phyloP scores from a whole-genome alignment of 306 rosid species.

The Alnus rubra region DNA sequence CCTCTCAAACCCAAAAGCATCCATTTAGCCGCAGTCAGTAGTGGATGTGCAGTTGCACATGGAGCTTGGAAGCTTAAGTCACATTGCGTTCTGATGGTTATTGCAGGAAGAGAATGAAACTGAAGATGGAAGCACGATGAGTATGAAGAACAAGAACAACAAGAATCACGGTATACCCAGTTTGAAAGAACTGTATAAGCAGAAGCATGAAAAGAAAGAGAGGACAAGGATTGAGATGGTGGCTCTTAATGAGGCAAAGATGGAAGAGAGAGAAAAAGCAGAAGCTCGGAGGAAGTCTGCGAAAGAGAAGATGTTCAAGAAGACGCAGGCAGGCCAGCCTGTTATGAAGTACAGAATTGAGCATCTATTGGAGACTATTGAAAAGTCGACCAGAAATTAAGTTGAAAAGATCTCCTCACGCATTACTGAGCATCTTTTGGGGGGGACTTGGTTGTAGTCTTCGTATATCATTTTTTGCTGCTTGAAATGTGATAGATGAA shows the following conservation, averaged over 20 bases:
- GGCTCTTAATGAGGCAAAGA: constrained; percentile 47
- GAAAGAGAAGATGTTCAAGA: constrained; percentile 67
- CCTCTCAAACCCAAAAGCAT: neutral
- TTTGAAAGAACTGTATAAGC: constrained; percentile 54
- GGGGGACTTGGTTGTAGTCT: neutral
- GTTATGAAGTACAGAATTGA: constrained; percentile 80
- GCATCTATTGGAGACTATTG: constrained; percentile 75
- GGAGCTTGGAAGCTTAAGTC: neutral
- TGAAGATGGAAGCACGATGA: constrained; percentile 21
- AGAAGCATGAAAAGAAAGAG: constrained; percentile 59
- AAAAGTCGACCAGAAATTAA: constrained; percentile 40
- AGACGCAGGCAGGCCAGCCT: constrained; percentile 77
- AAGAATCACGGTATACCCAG: constrained; percentile 40
- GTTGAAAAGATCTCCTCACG: constrained; percentile 19
- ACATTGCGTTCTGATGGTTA: constrained; percentile 9
- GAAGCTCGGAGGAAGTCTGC: constrained; percentile 57
- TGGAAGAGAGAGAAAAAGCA: constrained; percentile 54
- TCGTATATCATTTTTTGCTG: neutral
- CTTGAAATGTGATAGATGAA: neutral
- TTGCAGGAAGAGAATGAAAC: constrained; percentile 48
- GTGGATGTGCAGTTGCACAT: neutral
- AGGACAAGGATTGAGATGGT: constrained; percentile 66
- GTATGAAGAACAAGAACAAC: constrained; percentile 24
- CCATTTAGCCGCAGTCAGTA: neutral
- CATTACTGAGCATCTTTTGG: neutral